Conservation (phyloP, 495 filamentous ascomycete species). For the Penicillium antarcticum region DNA sequence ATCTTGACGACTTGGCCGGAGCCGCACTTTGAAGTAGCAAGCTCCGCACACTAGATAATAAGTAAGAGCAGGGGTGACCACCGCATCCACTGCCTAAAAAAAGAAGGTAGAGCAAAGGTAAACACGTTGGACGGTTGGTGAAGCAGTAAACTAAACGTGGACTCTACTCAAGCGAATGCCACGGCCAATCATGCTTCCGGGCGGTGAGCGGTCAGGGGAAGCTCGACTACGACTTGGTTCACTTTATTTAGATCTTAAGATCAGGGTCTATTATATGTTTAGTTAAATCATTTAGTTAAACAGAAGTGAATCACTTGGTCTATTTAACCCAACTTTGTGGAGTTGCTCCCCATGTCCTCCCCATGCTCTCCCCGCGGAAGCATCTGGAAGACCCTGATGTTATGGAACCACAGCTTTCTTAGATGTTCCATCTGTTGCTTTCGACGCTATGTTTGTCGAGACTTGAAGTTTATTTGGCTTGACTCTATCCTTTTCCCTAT, state of each 20-base stretch:
- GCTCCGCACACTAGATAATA: slow-evolving; percentile 39
- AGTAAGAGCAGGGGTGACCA: slow-evolving; percentile 33
- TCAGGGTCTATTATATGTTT: not conserved
- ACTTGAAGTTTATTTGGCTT: no score
- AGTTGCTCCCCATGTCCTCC: no score
- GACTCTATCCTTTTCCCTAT: no score
- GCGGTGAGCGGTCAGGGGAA: slow-evolving; percentile 34
- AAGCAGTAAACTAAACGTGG: slow-evolving; percentile 42
- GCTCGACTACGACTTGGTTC: not conserved
- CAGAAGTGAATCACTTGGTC: not conserved
- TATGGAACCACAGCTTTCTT: no score
- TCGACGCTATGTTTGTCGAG: no score
- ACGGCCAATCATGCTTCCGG: slow-evolving; percentile 35
- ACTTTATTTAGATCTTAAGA: not conserved
- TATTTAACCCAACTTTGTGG: no score
- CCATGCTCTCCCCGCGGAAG: no score
- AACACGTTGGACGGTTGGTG: slow-evolving; percentile 20
- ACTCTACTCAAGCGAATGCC: slow-evolving; percentile 43
- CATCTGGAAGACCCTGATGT: no score
- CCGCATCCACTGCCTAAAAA: slow-evolving; percentile 36
- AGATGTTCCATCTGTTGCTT: no score
- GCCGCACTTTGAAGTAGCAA: slow-evolving; percentile 48
- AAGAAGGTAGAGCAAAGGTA: slow-evolving; percentile 20
- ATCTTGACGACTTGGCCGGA: slow-evolving; percentile 55
- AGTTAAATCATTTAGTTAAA: not conserved